Evolutionary conservation across 371 early-diverging fungal genomes (phyloP).

Genomic region (Mortierella sp.): DNA sequence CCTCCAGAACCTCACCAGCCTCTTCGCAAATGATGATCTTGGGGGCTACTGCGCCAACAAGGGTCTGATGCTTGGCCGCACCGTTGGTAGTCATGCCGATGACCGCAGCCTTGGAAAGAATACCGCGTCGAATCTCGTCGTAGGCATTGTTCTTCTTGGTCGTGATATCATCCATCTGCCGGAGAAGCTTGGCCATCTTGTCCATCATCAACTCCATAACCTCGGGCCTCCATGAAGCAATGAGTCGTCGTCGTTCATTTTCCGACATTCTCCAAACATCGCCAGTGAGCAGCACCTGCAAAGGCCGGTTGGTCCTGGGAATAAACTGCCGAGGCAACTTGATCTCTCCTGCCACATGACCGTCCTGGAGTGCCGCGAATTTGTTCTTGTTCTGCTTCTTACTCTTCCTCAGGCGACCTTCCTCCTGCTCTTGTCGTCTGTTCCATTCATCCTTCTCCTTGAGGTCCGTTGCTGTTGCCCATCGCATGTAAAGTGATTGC

Average conservation of each 20-base stretch:
- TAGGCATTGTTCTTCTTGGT: slow-evolving; percentile 43
- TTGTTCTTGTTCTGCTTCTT: neutral
- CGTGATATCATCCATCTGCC: slow-evolving; percentile 28
- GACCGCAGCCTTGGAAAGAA: slow-evolving; percentile 50
- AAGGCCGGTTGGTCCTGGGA: slow-evolving; percentile 40
- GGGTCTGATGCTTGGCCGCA: slow-evolving; percentile 65
- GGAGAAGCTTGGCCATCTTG: slow-evolving; percentile 21
- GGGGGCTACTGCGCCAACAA: slow-evolving; percentile 65
- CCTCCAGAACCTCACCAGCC: slow-evolving; percentile 84
- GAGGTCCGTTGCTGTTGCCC: slow-evolving; percentile 4
- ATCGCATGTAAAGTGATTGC: neutral
- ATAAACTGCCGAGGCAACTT: slow-evolving; percentile 3
- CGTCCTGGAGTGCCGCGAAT: neutral
- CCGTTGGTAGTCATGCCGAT: slow-evolving; percentile 70
- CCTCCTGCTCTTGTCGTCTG: neutral
- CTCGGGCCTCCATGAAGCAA: slow-evolving; percentile 54
- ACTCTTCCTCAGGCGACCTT: neutral
- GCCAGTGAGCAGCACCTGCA: slow-evolving; percentile 28
- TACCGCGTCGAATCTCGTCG: slow-evolving; percentile 50
- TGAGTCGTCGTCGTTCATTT: slow-evolving; percentile 54
- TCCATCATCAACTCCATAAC: slow-evolving; percentile 34
- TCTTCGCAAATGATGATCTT: slow-evolving; percentile 79
- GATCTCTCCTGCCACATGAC: neutral
- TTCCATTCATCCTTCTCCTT: neutral
- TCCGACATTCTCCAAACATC: slow-evolving; percentile 63